A percentile compares a stretch with the other conserved stretches of the same genome.
phyloP scores from a whole-genome alignment of 192 early-diverging fungal species.

The Coemansia sp. region DNA sequence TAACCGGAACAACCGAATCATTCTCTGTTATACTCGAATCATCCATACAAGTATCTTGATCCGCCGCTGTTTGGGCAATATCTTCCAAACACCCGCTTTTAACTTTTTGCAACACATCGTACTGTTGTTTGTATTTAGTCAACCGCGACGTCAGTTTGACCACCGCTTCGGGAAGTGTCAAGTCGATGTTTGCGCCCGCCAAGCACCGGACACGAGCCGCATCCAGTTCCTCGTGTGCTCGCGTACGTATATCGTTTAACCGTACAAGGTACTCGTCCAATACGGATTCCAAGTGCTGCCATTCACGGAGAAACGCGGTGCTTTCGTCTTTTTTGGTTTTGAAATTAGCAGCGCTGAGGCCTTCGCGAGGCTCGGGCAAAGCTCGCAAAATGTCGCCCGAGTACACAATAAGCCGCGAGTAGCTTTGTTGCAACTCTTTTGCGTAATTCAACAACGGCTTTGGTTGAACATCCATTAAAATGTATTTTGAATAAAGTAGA shows the following conservation, averaged over 20 bases:
- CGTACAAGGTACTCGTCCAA: conserved; percentile 49
- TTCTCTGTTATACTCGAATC: neutral
- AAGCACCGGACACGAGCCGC: conserved; percentile 43
- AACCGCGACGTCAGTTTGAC: conserved; percentile 23
- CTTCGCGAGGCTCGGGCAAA: conserved; percentile 46
- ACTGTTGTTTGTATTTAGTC: conserved; percentile 35
- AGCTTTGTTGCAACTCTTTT: conserved; percentile 46
- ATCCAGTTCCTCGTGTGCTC: conserved; percentile 51
- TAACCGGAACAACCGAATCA: neutral
- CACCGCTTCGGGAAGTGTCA: conserved; percentile 40
- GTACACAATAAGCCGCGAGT: conserved; percentile 48
- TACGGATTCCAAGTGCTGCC: conserved; percentile 49
- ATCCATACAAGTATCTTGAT: neutral
- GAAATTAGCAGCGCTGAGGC: conserved; percentile 48
- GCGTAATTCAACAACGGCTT: conserved; percentile 47
- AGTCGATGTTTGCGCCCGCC: conserved; percentile 38
- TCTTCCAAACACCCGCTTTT: conserved; percentile 21
- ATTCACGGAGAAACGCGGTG: conserved; percentile 41
- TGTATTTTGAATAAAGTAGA: neutral
- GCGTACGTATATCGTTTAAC: conserved; percentile 43
- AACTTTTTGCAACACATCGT: conserved; percentile 33
- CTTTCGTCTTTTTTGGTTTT: conserved; percentile 53
- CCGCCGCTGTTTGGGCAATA: neutral
- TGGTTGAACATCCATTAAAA: conserved; percentile 17
- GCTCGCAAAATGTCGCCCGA: conserved; percentile 52